Base-by-base conservation (phyloP, 441 rosid species). In the Viola pubescens region DNA sequence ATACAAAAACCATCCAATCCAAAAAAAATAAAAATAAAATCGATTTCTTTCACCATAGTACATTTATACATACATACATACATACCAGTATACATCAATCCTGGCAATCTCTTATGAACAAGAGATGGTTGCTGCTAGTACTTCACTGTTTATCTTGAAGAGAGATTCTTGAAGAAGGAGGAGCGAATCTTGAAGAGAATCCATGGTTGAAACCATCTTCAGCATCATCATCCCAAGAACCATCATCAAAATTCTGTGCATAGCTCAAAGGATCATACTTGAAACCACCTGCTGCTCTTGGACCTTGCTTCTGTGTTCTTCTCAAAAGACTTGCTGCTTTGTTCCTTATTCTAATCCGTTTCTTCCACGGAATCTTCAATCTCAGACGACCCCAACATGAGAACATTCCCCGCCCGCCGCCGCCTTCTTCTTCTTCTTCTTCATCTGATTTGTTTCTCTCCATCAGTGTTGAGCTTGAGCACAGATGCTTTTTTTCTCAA, bases 231-330 rank as follows among this genome's bases (percentile, higher is more conserved):
- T 66, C 71, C 76, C 79, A 69, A 48, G 47, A 59, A 0, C 86
- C 79, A 0, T 81, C 80, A 60, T 83, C 86, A 58, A 83, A 83
- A 73, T 83, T 83, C 47, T 81, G 84, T 58, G 89, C 72, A 70
- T 79, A 83, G 67, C 84, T 79, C 58, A 79, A 56, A 42, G 84
- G 81, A 61, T 83, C 89, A 53, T 83, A 83, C 70, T 63, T 63
- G 70, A 75, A 83, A 37, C 76, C 81, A 60, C 79, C 73, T 3
- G 52, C 66, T 4, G 80, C 67, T 73, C 61, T 79, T 26, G 52
- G 71, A 72, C 52, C 66, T 37, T 7, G 76, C 64, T 7, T 60
- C 48, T 46, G 43, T 66, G 59, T 62, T 69, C 11, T 37, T 34
- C 56, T 37, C 56, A n/a, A 34, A 7, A 74, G 71, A 54, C 68